Evolutionary conservation across 768 basidiomycete species (phyloP).

Genomic region (Auriscalpium microsporum): DNA sequence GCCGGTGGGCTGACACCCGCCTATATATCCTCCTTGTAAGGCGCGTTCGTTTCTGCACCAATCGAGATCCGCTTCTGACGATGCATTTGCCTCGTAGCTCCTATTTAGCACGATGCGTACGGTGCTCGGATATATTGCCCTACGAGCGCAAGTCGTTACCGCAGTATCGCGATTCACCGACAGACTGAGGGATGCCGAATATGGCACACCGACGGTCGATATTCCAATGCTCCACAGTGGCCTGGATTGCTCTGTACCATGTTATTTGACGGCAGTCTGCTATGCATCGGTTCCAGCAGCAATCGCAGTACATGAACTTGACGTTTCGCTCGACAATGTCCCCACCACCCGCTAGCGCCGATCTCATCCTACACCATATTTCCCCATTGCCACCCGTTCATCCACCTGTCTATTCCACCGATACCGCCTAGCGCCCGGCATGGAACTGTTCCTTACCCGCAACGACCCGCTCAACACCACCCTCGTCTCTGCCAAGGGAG

Average conservation of each 20-base stretch:
- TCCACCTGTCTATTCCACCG: not conserved
- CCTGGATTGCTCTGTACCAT: not conserved
- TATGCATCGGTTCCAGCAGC: no score
- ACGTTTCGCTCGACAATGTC: not conserved
- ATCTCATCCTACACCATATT: not conserved
- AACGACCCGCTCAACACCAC: slow-evolving; percentile 42
- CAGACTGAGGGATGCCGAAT: no score
- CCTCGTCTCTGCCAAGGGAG: slow-evolving; percentile 42
- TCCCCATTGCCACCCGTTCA: slow-evolving; percentile 2
- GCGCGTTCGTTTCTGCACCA: no score
- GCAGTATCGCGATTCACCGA: no score
- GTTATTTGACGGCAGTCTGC: not conserved
- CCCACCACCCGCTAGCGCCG: not conserved
- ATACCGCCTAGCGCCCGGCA: slow-evolving; percentile 12
- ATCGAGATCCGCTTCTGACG: no score
- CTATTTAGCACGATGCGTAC: no score
- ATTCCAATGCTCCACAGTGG: not conserved
- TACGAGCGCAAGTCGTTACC: no score
- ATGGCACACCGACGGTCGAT: not conserved
- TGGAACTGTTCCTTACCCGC: slow-evolving; percentile 47
- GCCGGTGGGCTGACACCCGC: no score
- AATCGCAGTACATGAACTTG: not conserved
- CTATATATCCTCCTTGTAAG: no score
- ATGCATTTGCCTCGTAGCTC: no score
- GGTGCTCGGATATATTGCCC: no score